Base-by-base conservation (phyloP, 805 yeast species). In the Saccharomycopsis javanensis region DNA sequence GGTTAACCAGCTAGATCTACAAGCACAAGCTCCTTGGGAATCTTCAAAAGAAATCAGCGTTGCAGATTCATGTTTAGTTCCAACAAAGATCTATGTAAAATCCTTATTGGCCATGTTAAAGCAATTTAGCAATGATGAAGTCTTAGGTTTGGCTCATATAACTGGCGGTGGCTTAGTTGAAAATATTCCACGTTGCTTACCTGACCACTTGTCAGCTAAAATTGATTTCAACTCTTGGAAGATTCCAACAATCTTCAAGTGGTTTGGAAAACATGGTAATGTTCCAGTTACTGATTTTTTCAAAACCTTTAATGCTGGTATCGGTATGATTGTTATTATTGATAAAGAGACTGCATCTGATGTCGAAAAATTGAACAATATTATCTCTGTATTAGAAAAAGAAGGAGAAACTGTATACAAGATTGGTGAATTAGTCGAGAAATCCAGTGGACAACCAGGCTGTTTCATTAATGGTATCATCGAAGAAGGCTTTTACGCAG, bases 151-250 rank as follows among this genome's bases (percentile, higher is more conserved):
- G 68, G 96, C 99, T 2, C 96, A 94, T 67, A 94, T 94, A 67
- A 94, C 99, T 25, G 99, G 99, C 61, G 99, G 99, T 70, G 99
- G 99, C 55, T 77, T 94, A 55, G 85, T 94, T 30, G 99, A 94
- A 72, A 94, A 94, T 71, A 83, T 92, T 58, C 99, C 99, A 56
- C 82, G 99, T 69, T 94, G 96, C 18, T 76, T 94, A 61, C 99
- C 99, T 58, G 72, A 80, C 58, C 71, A 81, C 64, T 75, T 94
- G 61, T 83, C 85, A 65, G 99, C 97, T 13, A 76, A 75, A 63
- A 80, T 94, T 54, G 96, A 92, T 69, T 83, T 86, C 68, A 73
- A 72, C 56, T 73, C 80, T 8, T 92, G 98, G 96, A 80, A 81
- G 62, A 83, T 94, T 34, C 96, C 96, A 38, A 84, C 78, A 35